These are phyloP conservation scores for Verticillium tricorpus DNA, from an alignment of 2,329 filamentous ascomycete genomes.

Conservation along the genomic window DNA sequence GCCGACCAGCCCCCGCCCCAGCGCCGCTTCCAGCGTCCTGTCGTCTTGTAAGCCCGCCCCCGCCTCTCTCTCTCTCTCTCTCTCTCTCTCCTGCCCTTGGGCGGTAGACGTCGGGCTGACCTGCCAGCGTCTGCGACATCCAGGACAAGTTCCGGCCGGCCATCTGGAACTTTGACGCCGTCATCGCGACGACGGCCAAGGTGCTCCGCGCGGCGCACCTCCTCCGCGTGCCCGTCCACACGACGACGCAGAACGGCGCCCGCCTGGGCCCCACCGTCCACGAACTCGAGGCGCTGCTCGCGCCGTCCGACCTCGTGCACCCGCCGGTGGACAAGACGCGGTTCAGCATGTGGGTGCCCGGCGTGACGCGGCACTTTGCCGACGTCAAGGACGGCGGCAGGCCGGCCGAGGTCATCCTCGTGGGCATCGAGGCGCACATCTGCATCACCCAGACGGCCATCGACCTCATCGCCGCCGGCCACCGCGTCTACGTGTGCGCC, in stretches of 20 bases:
- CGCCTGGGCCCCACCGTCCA: constrained; percentile 77
- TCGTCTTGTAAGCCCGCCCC: constrained; percentile 8
- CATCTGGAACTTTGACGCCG: constrained; percentile 80
- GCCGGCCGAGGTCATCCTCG: constrained; percentile 61
- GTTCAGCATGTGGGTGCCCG: constrained; percentile 82
- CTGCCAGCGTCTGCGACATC: constrained; percentile 77
- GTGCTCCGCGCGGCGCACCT: constrained; percentile 60
- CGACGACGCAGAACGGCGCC: constrained; percentile 78
- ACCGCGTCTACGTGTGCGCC: constrained; percentile 80
- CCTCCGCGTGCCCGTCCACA: constrained; percentile 73
- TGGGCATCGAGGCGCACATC: constrained; percentile 92
- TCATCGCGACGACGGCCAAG: constrained; percentile 68
- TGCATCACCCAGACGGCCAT: constrained; percentile 91
- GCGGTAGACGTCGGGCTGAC: not conserved
- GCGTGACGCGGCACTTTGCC: constrained; percentile 43
- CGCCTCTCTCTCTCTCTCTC: not conserved
- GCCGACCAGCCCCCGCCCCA: constrained; percentile 4
- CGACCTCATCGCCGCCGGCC: constrained; percentile 70
- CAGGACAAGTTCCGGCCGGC: constrained; percentile 86
- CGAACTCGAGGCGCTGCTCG: constrained; percentile 57
- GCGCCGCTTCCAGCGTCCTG: constrained; percentile 12
- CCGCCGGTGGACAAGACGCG: constrained; percentile 74
- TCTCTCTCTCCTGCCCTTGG: constrained; percentile 51
- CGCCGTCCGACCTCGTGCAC: constrained; percentile 29
- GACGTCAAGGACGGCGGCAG: constrained; percentile 22